phyloP scores from a whole-genome alignment of 2,329 filamentous ascomycete species.

The Aspergillaceae sp. region DNA sequence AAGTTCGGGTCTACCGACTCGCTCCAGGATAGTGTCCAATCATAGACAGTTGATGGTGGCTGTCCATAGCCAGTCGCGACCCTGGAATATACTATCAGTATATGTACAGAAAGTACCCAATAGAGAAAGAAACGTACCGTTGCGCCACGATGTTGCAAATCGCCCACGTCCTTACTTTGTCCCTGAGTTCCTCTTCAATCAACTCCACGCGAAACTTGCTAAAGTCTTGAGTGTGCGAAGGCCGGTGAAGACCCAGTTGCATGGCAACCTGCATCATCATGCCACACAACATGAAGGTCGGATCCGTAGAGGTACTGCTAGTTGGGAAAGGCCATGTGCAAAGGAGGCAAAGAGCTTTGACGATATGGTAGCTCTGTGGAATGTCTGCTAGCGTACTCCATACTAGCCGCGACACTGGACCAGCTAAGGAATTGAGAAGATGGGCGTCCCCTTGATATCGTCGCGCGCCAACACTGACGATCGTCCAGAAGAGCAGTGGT shows the following conservation, averaged over 20 bases:
- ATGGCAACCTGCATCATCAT: conserved; percentile 62
- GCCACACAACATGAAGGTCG: conserved; percentile 57
- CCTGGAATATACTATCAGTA: conserved; percentile 24
- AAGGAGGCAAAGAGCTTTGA: conserved; percentile 55
- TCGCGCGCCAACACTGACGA: conserved; percentile 54
- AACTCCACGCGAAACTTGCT: conserved; percentile 45
- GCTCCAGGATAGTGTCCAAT: conserved; percentile 46
- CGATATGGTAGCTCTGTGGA: conserved; percentile 56
- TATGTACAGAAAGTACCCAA: background rate
- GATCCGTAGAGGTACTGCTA: conserved; percentile 55
- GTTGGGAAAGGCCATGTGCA: conserved; percentile 59
- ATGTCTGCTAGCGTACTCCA: conserved; percentile 55
- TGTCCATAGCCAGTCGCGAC: conserved; percentile 62
- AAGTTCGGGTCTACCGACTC: conserved; percentile 39
- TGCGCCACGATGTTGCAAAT: conserved; percentile 61
- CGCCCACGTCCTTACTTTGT: conserved; percentile 59
- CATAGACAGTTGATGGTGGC: conserved; percentile 54
- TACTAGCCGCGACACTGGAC: conserved; percentile 49
- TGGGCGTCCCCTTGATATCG: conserved; percentile 48
- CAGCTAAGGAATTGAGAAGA: conserved; percentile 45
- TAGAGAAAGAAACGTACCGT: conserved; percentile 36
- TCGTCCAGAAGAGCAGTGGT: conserved; percentile 61
- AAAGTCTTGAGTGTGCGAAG: conserved; percentile 53
- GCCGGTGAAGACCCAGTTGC: conserved; percentile 57
- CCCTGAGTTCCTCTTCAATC: conserved; percentile 54